Percentiles rank a stretch among this genome's conserved stretches.
phyloP scores from a whole-genome alignment of 768 basidiomycete genomes.

The Panus rudis region DNA sequence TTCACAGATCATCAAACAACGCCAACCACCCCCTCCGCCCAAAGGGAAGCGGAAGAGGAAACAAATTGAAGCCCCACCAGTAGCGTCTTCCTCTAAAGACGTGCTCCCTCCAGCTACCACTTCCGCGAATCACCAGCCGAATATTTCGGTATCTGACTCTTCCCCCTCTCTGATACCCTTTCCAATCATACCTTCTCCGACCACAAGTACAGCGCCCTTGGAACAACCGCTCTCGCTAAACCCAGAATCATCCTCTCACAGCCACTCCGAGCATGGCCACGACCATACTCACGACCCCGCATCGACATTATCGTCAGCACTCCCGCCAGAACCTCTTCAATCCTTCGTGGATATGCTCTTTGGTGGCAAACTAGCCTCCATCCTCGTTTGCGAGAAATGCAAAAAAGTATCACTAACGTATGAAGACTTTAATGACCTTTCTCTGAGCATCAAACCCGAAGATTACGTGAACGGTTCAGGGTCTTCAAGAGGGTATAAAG shows the following conservation, averaged over 20 bases:
- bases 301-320: too few relatives aligned
- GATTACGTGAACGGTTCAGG: slow-evolving; percentile 61
- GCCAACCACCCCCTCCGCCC: slow-evolving; percentile 37
- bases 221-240: not conserved
- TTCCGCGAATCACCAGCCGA: too few relatives aligned
- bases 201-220: not conserved
- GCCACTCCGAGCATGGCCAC: not conserved
- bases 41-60: slow-evolving; percentile 35
- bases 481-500: too few relatives aligned
- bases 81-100: too few relatives aligned
- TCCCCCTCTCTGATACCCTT: not conserved
- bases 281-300: too few relatives aligned
- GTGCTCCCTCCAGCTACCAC: too few relatives aligned
- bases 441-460: slow-evolving; percentile 79
- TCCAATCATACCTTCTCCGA: slow-evolving; percentile 9
- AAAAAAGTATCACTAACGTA: slow-evolving; percentile 88
- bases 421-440: slow-evolving; percentile 93
- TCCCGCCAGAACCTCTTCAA: too few relatives aligned
- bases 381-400: slow-evolving; percentile 92
- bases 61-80: too few relatives aligned
- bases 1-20: slow-evolving; percentile 76
- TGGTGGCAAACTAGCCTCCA: slow-evolving; percentile 80
- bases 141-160: too few relatives aligned
- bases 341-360: slow-evolving; percentile 90
- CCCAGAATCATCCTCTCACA: too few relatives aligned